Conservation (phyloP, 148 eudicot species). For the Oxyria digyna region DNA sequence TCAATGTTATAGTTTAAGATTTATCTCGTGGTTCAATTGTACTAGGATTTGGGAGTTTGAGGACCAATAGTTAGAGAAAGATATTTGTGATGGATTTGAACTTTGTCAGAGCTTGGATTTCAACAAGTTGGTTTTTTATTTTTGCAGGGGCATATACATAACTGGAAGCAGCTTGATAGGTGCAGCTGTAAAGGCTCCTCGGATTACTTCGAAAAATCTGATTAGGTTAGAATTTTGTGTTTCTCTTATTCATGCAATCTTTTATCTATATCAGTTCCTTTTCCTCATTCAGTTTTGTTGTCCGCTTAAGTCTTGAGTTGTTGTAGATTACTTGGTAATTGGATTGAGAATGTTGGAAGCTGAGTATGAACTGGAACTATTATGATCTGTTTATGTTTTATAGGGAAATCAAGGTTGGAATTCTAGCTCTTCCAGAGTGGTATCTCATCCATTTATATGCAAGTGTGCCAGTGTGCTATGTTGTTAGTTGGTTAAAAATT, state of each 20-base stretch:
- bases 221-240: conserved; percentile 43
- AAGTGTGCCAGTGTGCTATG: background rate
- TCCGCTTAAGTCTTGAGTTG: background rate
- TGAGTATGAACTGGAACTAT: background rate
- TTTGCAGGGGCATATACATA: conserved; percentile 74
- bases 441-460: no score
- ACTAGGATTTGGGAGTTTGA: background rate
- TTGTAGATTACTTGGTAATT: background rate
- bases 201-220: conserved; percentile 91
- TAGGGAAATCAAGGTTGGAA: no score
- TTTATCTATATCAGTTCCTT: background rate
- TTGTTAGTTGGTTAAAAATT: background rate
- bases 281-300: background rate
- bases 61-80: no score
- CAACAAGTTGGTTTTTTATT: background rate
- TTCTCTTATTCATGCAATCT: background rate
- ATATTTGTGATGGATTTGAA: background rate
- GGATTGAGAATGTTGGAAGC: background rate
- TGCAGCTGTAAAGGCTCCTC: conserved; percentile 95
- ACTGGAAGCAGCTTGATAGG: conserved; percentile 99
- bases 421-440: no score
- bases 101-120: background rate
- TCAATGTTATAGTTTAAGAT: background rate
- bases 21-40: background rate
- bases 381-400: background rate